phyloP scores from a whole-genome alignment of 192 early-diverging fungal species.

The Podila verticillata region DNA sequence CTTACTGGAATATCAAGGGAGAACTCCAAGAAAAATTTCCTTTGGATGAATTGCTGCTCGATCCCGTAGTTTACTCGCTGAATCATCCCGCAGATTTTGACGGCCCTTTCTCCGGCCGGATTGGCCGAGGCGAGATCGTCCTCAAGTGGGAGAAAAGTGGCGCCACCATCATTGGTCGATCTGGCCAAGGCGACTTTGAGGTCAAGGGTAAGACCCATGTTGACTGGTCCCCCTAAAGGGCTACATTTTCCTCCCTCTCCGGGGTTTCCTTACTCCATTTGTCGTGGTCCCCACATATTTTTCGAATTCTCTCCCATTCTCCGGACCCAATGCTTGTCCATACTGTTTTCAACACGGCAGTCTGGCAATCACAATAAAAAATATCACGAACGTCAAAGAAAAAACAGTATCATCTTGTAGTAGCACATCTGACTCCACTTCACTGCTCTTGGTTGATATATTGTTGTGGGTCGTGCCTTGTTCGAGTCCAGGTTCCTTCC shows the following conservation, averaged over 20 bases:
- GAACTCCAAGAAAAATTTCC: background rate
- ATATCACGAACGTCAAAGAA: too few species aligned
- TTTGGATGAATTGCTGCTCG: background rate
- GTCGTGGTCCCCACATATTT: too few species aligned
- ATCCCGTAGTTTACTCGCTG: background rate
- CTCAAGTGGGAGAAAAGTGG: conserved; percentile 3
- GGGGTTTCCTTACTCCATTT: too few species aligned
- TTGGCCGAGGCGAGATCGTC: background rate
- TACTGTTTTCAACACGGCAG: too few species aligned
- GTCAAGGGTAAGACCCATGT: conserved; percentile 8
- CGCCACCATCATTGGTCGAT: conserved; percentile 5
- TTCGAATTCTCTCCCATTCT: too few species aligned
- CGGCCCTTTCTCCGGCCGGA: background rate
- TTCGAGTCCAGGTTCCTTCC: background rate
- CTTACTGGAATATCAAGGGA: conserved; percentile 7
- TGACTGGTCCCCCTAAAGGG: background rate
- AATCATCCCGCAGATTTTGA: background rate
- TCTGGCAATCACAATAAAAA: too few species aligned
- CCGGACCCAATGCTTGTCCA: too few species aligned
- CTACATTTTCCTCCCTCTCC: background rate
- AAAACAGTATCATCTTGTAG: too few species aligned
- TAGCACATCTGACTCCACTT: too few species aligned
- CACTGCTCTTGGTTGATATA: too few species aligned
- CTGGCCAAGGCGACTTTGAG: background rate
- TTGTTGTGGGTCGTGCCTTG: too few species aligned